These are phyloP conservation scores for Calonectria multiphialidica DNA, from an alignment of 2,329 filamentous ascomycete species.

Conservation along the genomic window DNA sequence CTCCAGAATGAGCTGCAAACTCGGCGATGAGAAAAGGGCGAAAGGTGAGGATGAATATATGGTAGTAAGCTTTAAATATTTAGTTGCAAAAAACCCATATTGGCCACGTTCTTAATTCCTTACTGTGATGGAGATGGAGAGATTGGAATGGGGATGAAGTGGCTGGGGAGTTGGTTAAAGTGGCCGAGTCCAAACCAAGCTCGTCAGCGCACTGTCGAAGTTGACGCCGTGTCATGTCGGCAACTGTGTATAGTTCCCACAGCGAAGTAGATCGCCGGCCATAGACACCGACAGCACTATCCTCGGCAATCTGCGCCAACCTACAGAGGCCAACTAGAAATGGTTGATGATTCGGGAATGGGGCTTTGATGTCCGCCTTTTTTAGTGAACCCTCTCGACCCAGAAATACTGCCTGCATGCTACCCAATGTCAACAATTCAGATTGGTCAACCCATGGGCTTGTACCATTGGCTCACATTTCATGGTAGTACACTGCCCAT, in stretches of 20 bases:
- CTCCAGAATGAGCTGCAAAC: neutral
- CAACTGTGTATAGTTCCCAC: neutral
- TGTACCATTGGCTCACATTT: neutral
- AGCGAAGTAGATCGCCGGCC: neutral
- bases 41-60: neutral
- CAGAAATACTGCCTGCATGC: neutral
- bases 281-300: neutral
- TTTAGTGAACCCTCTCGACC: neutral
- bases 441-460: neutral
- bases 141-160: neutral
- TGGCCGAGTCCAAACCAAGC: neutral
- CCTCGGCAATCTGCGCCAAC: neutral
- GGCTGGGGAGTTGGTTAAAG: neutral
- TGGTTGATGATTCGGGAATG: neutral
- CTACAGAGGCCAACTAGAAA: neutral
- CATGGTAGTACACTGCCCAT: neutral
- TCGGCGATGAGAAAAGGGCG: neutral
- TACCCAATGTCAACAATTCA: neutral
- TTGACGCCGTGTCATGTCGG: neutral
- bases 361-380: neutral
- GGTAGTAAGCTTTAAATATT: neutral
- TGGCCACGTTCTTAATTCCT: neutral
- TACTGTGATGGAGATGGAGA: neutral
- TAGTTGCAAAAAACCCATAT: neutral
- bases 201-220: neutral